Evolutionary conservation across 345 rosid species (phyloP), one percentile per base, ranked within the genome.

Genomic region (Draba incana): DNA sequence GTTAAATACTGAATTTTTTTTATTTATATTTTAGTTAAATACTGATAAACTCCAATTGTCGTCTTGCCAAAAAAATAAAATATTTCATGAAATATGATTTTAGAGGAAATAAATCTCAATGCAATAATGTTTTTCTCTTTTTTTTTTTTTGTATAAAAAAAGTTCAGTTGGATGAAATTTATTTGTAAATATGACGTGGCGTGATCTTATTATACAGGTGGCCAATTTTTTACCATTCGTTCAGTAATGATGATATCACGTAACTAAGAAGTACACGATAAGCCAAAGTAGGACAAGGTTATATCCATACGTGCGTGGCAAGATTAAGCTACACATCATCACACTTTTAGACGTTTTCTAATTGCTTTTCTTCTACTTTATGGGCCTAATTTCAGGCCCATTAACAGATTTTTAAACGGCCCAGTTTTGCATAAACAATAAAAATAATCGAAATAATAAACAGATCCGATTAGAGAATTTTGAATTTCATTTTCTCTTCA

Each of bases 401-500:
- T 63, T 12, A 31, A 0, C 1, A 38, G 3, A 11, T 2, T 4
- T 4, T n/a, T 10, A 14, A 2, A 55, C 8, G 12, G 63, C 71
- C 62, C 62, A 44, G 20, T 16, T 33, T 33, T 12, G 10, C 5
- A 6, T 48, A 3, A 13, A 63, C 35, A 23, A 23, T 3, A 44
- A 44, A 67, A 44, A 12, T 5, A 8, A 31, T 24, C 3, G 13
- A 24, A 44, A 24, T 35, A 35, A 35, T 1, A 12, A 23, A 14
- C 20, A 25, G n/a, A 37, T 38, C 31, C 51, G 20, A n/a, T 58
- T 25, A 16, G 33, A 39, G 41, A 51, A 50, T 70, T 70, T 70
- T 44, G 61, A 64, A 61, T 61, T 70, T 12, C 28, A 13, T 13
- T 15, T 57, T 69, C 50, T 51, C 50, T 51, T 31, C 53, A 70